Evolutionary conservation across 2,329 filamentous ascomycete species (phyloP), one percentile per base, ranked within the genome.

Genomic region (Scedosporium minutisporum): DNA sequence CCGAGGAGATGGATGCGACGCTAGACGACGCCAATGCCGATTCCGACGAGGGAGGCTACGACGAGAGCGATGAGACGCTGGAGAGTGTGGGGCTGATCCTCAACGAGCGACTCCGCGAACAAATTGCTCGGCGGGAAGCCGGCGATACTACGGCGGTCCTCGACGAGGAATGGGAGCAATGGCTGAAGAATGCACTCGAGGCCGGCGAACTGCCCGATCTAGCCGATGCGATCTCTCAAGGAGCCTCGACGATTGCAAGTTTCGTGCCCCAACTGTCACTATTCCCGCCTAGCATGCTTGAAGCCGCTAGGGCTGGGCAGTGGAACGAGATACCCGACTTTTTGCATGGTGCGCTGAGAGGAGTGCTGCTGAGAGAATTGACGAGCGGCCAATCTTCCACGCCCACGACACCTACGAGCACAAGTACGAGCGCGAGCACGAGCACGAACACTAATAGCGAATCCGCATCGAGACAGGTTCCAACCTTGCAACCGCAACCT

Each of bases 81-180:
- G 71, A 80, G 65, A 88, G 84, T 67, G 81, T 89, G 3, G 87
- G 86, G 4, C 76, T 85, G 60, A 80, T 79, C 58, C 73, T 87
- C 61, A 89, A 89, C 68, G 80, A 87, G 70, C 82, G 82, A n/a
- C 81, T 90, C 25, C 79, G 84, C 60, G 83, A 85, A 64, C 83
- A 85, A 58, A 86, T 84, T 6, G 86, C 85, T 16, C 79, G 83
- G 57, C 82, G 84, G 62, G 84, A 87, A 66, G 82, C 84, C 3
- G 86, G 85, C 53, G 82, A 86, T 65, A 74, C 74, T 33, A 79
- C 80, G 16, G 79, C 82, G 57, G 80, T 84, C 27, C 79, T 90
- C 66, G 87, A 90, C 69, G 86, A 88, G 65, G 86, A 87, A 68
- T 90, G 86, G 86, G 87, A 90, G 72, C 86, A 88, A 71, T 90